Percentiles rank a stretch among this genome's conserved stretches.
These are phyloP conservation scores for Leucocoprinus birnbaumii DNA, from an alignment of 768 basidiomycete genomes.

Conservation along the genomic window DNA sequence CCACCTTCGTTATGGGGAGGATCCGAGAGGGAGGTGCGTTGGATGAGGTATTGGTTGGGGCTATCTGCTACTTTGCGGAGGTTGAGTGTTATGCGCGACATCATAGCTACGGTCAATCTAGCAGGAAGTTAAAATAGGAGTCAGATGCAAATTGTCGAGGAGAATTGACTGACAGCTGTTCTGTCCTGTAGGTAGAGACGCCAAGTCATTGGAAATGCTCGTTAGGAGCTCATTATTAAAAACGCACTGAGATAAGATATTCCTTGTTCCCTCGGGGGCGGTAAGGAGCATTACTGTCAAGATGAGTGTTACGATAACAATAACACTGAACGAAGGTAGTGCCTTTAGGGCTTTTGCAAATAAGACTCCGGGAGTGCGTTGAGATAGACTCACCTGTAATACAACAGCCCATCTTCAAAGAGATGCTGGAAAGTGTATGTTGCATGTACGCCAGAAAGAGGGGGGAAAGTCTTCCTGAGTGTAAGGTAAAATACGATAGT, in stretches of 20 bases:
- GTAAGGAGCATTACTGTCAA: conserved; percentile 44
- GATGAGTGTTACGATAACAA: conserved; percentile 40
- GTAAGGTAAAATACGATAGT: conserved; percentile 39
- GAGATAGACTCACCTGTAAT: conserved; percentile 44
- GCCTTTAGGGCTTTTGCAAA: no score
- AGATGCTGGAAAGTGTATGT: conserved; percentile 38
- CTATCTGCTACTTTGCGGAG: conserved; percentile 37
- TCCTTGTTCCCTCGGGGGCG: conserved; percentile 41
- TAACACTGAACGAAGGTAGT: conserved; percentile 34
- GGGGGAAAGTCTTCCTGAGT: conserved; percentile 33
- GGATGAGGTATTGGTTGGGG: background rate
- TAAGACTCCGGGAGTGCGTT: no score
- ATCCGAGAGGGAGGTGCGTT: no score
- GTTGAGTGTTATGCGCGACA: conserved; percentile 64
- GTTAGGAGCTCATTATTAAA: conserved; percentile 15
- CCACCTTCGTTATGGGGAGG: background rate
- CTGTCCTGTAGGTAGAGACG: conserved; percentile 28
- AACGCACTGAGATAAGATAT: conserved; percentile 45
- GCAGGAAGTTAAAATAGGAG: background rate
- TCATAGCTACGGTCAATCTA: conserved; percentile 47
- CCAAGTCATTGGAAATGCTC: background rate
- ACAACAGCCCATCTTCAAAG: conserved; percentile 43
- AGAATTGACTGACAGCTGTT: conserved; percentile 36
- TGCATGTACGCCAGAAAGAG: conserved; percentile 27
- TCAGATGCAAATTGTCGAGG: no score